A percentile compares a stretch with the other conserved stretches of the same genome.
These are phyloP conservation scores for Acanthamoeba lenticulata DNA, from an alignment of 208 protist species.

Conservation along the genomic window DNA sequence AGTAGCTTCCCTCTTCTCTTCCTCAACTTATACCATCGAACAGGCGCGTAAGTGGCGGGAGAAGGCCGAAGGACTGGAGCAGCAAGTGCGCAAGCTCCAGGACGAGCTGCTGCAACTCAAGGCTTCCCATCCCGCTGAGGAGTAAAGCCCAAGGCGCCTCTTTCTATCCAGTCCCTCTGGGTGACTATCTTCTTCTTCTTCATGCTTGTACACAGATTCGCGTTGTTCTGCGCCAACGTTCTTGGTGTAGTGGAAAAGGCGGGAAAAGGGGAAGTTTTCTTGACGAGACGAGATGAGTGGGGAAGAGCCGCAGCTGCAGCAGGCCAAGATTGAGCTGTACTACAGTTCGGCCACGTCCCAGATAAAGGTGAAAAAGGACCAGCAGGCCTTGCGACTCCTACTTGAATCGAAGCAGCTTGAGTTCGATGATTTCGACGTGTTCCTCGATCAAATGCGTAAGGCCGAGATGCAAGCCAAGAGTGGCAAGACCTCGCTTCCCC, in stretches of 20 bases:
- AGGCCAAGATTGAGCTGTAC: constrained; percentile 52
- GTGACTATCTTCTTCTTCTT: background rate
- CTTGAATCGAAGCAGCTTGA: constrained; percentile 33
- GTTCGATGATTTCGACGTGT: constrained; percentile 63
- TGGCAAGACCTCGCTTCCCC: constrained; percentile 34
- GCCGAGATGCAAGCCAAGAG: constrained; percentile 63
- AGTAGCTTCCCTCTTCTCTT: background rate
- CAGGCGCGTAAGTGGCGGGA: no score
- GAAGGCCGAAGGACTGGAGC: no score
- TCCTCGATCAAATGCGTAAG: constrained; percentile 45
- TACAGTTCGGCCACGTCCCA: constrained; percentile 43
- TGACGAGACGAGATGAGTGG: background rate
- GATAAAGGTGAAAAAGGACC: constrained; percentile 56
- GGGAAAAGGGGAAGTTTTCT: background rate
- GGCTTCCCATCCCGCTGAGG: background rate
- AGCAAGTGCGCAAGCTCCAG: background rate
- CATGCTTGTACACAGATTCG: background rate
- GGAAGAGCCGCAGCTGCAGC: background rate
- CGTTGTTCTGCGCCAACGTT: no score
- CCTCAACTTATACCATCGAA: background rate
- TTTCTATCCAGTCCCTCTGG: background rate
- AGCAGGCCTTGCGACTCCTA: constrained; percentile 41
- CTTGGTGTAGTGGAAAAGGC: background rate
- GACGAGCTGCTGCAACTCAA: background rate
- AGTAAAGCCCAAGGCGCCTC: background rate